Evolutionary conservation across 805 yeast species (phyloP), one percentile per base, ranked within the genome.

Genomic region (Starmerella scarabaei): DNA sequence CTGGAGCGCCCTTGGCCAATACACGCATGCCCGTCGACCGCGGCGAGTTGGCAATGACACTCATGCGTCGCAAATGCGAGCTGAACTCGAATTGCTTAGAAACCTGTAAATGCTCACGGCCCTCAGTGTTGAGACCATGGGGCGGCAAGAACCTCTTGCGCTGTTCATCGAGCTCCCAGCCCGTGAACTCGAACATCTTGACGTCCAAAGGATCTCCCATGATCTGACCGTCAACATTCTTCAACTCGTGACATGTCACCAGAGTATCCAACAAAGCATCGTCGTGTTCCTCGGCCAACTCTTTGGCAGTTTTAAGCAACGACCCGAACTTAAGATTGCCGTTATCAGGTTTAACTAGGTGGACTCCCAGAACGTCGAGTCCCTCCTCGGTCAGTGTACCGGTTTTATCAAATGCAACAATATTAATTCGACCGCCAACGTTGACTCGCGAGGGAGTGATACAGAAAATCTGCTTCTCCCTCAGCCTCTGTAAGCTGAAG

Each of bases 351-450:
- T 56, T 50, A 3, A 57, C 55, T 9, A 62, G 50, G 42, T 71
- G 77, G n/a, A 75, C 67, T 6, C 82, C 69, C 53, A 85, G 66
- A 3, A 91, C 82, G 57, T 88, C 97, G 28, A 91, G 66, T 0
- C 97, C 97, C 57, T 91, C 98, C 54, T 91, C 97, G 0, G 99
- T 91, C 47, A 91, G 65, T 0, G 99, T 91, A 3, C 99, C 99
- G 0, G 99, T 91, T 56, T 91, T 91, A 63, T 91, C 99, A 59
- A 91, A 91, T 53, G 94, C 85, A 55, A 84, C 67, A 3, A 82
- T 73, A 55, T 88, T 96, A 20, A 91, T 57, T 52, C 91, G 85
- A 8, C 98, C 98, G 27, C 94, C 95, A n/a, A 91, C 77, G 55
- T 91, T 91, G 35, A 93, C 91, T 44, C 94, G 71, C 1, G 91